Conservation (phyloP, 306 rosid genomes). For the Vigna hirtella region DNA sequence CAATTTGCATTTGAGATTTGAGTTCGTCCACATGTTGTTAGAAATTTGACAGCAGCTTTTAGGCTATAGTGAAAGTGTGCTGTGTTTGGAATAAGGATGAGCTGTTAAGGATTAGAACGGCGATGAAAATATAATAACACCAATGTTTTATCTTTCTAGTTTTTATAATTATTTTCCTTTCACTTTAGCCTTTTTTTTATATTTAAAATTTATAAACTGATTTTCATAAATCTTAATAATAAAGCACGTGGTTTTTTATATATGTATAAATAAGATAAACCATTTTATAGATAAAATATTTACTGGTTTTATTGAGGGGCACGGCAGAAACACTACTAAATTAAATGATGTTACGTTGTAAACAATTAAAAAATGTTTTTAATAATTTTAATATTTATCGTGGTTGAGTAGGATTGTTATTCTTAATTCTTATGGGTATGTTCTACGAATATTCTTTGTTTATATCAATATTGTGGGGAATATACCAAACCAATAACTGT, state of each 20-base stretch:
- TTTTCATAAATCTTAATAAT: too few relatives aligned
- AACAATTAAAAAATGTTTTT: too few relatives aligned
- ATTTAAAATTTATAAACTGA: too few relatives aligned
- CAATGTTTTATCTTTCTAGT: neutral
- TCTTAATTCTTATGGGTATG: neutral
- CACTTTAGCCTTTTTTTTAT: neutral
- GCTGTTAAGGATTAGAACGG: constrained; percentile 6
- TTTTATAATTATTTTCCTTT: neutral
- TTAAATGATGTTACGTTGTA: too few relatives aligned
- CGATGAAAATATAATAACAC: neutral
- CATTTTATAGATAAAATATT: too few relatives aligned
- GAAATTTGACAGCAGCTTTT: neutral
- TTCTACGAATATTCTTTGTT: neutral
- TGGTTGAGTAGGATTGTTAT: neutral
- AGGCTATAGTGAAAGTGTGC: neutral
- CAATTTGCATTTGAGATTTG: neutral
- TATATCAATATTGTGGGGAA: neutral
- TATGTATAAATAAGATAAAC: too few relatives aligned
- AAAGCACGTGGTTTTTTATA: too few relatives aligned
- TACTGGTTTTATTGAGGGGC: too few relatives aligned
- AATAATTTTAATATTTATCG: neutral
- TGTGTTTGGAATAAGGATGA: neutral
- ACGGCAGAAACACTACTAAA: too few relatives aligned
- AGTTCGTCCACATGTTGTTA: neutral
- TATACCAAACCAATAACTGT: neutral